phyloP scores from a whole-genome alignment of 1,139 yeast species.

The Saccharomyces hybrid region DNA sequence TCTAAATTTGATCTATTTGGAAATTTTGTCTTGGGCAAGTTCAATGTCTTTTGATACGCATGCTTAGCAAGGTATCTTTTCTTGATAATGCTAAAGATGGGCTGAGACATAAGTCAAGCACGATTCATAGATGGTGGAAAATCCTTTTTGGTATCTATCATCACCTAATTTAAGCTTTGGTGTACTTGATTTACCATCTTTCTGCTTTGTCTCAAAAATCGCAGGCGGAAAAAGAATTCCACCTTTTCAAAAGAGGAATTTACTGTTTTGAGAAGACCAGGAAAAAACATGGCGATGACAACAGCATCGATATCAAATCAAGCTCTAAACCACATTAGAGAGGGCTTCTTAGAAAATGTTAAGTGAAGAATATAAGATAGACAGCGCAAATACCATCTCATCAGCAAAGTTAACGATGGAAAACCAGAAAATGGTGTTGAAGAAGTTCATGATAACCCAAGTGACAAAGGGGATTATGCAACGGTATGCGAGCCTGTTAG shows the following conservation, averaged over 20 bases:
- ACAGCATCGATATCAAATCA: no score
- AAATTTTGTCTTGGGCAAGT: constrained; percentile 47
- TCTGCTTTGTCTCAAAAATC: neutral
- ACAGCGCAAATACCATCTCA: neutral
- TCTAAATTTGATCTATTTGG: constrained; percentile 41
- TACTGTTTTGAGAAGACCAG: neutral
- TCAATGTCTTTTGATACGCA: constrained; percentile 40
- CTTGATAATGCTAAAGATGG: neutral
- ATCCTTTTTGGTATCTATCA: neutral
- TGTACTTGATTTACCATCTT: neutral
- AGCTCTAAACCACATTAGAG: neutral
- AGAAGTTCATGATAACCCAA: constrained; percentile 13
- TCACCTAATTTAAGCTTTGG: no score
- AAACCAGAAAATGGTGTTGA: constrained; percentile 9
- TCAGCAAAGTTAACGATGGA: constrained; percentile 2
- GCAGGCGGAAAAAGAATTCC: neutral
- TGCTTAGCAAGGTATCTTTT: constrained; percentile 21
- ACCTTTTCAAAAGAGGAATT: neutral
- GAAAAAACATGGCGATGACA: no score
- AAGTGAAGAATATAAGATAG: neutral
- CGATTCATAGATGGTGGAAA: neutral
- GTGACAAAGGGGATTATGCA: constrained; percentile 11
- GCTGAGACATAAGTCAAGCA: neutral
- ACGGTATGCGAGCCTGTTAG: constrained; percentile 11
- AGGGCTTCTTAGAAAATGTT: neutral